Base-by-base conservation (phyloP, 805 yeast genomes). In the Teunomyces funiuensis region DNA sequence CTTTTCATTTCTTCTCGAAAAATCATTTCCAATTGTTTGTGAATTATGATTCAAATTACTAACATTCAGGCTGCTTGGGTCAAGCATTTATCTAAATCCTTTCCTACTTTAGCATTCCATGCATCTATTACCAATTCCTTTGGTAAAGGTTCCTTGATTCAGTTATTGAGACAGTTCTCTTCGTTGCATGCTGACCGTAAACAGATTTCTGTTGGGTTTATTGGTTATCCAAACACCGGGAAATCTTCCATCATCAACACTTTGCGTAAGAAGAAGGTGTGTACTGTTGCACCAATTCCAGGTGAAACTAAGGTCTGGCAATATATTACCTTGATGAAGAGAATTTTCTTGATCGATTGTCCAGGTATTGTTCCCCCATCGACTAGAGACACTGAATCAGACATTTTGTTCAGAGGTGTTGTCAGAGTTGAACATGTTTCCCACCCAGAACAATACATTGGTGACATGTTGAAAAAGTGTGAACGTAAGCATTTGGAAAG, bases 261-360 rank as follows among this genome's bases (percentile, higher is more conserved):
- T 2, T 72, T 91, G 54, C 81, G 97, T 61, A 82, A 83, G 63
- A 93, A 93, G 78, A 93, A 91, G 70, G 99, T 91, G 36, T 93
- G 98, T 71, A 83, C 77, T 33, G 98, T 91, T 36, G 99, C 99
- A 1, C 99, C 99, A 36, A 89, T 91, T 55, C 99, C 99, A 22
- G 99, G 99, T 63, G 99, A 91, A 63, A 91, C 99, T 26, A 91
- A 91, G 66, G 97, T 91, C 33, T 91, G 99, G 99, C 99, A 91
- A 73, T 91, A 91, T 71, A 90, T 91, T 56, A 90, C 99, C 3
- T 74, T 91, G 55, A 91, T 93, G 97, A 91, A 91, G 74, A 79
- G 91, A 51, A 91, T 91, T 39, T 91, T 90, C 67, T 72, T 91
- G 55, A 93, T 91, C 57, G 99, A 91, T 69, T 93, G 99, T 74